Evolutionary conservation across 2,329 filamentous ascomycete genomes (phyloP), one percentile per base, ranked within the genome.

Genomic region (Sporothrix protearum): DNA sequence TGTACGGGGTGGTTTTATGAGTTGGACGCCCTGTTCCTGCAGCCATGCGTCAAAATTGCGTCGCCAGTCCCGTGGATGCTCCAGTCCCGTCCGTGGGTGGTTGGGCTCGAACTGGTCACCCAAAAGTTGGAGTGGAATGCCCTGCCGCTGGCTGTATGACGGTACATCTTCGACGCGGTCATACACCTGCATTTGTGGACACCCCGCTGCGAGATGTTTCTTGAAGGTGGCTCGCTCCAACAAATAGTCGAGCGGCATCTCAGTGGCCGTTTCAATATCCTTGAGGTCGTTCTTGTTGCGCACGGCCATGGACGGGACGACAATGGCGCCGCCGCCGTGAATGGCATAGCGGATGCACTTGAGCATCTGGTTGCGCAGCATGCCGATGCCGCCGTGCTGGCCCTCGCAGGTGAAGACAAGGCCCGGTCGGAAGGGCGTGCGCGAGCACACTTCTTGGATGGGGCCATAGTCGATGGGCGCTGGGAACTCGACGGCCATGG

Each of bases 311-410:
- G 78, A 78, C 2, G 81, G 81, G 1, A 82, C 51, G 2, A 82
- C 80, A 0, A 82, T 53, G 0, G 78, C 77, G 47, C 75, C 81
- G 7, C 81, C 81, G 36, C 76, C 80, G 63, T 77, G 76, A 57
- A 82, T 82, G 4, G 81, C 79, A 68, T 81, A 82, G 22, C 81
- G 78, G 5, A 82, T 77, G 74, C 81, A 82, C 66, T 81, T 81
- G 3, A 82, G 74, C 25, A 82, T 81, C 73, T 81, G 80, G 71
- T 81, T 81, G 36, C 81, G 77, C 49, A 82, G 75, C 78, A 82
- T 81, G 51, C 79, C 80, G 63, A 82, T 77, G 33, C 80, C 80
- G 47, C 81, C 81, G 42, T 79, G 78, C 69, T 80, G 80, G 6
- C 78, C 80, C 64, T 82, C 80, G 75, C 81, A 82, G 39, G 76